Conservation (phyloP, 225 moss, liverwort and hornwort genomes). For the Straminergon stramineum region DNA sequence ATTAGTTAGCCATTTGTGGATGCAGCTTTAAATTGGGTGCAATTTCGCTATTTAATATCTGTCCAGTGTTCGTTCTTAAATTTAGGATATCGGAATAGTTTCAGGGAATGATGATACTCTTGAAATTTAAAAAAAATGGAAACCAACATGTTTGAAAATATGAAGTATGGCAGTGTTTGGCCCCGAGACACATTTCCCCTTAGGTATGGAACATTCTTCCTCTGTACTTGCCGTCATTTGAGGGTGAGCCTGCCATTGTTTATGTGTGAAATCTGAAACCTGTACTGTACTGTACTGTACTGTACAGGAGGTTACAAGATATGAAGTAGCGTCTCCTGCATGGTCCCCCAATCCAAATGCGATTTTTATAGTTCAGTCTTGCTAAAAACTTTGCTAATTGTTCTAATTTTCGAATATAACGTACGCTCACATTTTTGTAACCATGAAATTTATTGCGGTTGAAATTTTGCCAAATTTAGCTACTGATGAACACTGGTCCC, state of each 20-base stretch:
- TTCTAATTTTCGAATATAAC: background rate
- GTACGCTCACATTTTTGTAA: background rate
- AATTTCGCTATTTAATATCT: too few species aligned
- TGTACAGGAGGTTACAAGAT: background rate
- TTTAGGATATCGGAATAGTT: background rate
- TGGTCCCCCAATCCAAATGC: background rate
- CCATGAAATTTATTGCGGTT: background rate
- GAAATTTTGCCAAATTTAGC: background rate
- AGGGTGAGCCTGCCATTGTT: background rate
- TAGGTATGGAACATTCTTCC: background rate
- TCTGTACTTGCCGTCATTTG: background rate
- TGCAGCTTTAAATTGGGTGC: background rate
- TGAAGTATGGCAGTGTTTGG: background rate
- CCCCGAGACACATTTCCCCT: background rate
- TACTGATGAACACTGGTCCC: background rate
- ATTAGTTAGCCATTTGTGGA: background rate
- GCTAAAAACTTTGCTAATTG: background rate
- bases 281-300: too few species aligned
- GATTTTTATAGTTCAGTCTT: background rate
- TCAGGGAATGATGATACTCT: background rate
- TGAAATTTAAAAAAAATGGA: background rate
- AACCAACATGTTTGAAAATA: background rate
- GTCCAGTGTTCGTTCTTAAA: background rate
- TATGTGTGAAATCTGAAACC: background rate
- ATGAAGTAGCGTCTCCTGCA: background rate